Conservation (phyloP, 352 stramenopile genomes). For the Phytophthora citricola region DNA sequence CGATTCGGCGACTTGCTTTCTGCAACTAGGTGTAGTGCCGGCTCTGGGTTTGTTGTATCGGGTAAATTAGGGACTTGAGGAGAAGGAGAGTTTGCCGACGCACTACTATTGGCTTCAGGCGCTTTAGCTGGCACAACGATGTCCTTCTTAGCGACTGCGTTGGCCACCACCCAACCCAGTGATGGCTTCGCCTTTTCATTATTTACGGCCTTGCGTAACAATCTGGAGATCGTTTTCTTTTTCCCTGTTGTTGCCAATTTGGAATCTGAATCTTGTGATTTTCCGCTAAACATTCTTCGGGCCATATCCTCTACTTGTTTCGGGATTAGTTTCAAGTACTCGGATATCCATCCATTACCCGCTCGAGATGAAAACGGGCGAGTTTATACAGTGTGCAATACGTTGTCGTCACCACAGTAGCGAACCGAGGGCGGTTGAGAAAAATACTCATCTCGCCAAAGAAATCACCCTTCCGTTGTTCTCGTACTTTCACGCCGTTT, state of each 20-base stretch:
- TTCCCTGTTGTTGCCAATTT: constrained; percentile 27
- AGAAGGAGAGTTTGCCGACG: neutral
- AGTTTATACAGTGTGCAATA: constrained; percentile 76
- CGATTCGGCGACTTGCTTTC: neutral
- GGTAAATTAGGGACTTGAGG: neutral
- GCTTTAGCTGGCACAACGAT: neutral
- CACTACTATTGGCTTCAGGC: neutral
- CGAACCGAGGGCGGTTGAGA: constrained; percentile 54
- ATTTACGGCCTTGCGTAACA: constrained; percentile 58
- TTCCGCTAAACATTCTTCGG: constrained; percentile 37
- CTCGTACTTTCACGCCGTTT: constrained; percentile 62
- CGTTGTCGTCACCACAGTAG: constrained; percentile 58
- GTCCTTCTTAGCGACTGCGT: constrained; percentile 20
- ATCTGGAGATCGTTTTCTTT: constrained; percentile 51
- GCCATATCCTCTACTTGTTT: constrained; percentile 59
- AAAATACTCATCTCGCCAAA: constrained; percentile 78
- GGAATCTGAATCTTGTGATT: constrained; percentile 24
- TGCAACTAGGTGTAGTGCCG: too few relatives aligned
- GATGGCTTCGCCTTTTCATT: constrained; percentile 45
- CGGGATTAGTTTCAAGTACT: constrained; percentile 48
- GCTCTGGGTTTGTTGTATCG: too few relatives aligned
- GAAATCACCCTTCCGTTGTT: constrained; percentile 64
- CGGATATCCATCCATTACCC: constrained; percentile 64
- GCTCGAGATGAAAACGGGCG: constrained; percentile 57
- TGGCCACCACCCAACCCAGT: constrained; percentile 18